Conservation (phyloP, 2,329 filamentous ascomycete genomes). For the Dendryphion nanum region DNA sequence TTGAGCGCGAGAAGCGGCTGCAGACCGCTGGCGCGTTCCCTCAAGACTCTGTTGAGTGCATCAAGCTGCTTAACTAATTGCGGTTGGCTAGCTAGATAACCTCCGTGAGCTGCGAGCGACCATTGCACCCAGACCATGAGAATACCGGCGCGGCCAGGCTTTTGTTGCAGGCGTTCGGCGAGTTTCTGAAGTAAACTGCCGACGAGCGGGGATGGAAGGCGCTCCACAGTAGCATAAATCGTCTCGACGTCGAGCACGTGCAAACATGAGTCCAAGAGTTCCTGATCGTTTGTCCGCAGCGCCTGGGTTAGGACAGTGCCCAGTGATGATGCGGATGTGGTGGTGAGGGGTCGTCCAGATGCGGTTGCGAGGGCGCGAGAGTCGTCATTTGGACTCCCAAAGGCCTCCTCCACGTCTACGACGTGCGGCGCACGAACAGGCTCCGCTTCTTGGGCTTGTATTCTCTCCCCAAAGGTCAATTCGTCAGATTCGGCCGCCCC, state of each 20-base stretch:
- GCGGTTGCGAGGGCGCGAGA: slow-evolving; percentile 47
- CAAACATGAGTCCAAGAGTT: slow-evolving; percentile 89
- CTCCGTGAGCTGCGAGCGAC: slow-evolving; percentile 89
- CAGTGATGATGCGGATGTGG: slow-evolving; percentile 75
- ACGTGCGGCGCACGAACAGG: slow-evolving; percentile 40
- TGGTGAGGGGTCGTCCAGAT: slow-evolving; percentile 50
- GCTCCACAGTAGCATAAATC: slow-evolving; percentile 85
- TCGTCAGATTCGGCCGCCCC: slow-evolving; percentile 46
- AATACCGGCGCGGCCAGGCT: slow-evolving; percentile 84
- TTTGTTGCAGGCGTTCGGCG: slow-evolving; percentile 79
- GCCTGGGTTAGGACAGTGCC: slow-evolving; percentile 92
- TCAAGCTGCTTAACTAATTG: slow-evolving; percentile 75
- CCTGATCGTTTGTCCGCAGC: slow-evolving; percentile 84
- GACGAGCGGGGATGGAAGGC: slow-evolving; percentile 82
- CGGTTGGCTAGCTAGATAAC: slow-evolving; percentile 83
- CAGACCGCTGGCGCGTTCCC: slow-evolving; percentile 79
- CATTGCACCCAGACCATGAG: slow-evolving; percentile 96
- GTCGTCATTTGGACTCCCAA: slow-evolving; percentile 43
- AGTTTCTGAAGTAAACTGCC: slow-evolving; percentile 77
- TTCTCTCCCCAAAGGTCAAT: slow-evolving; percentile 84
- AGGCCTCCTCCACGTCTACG: slow-evolving; percentile 70
- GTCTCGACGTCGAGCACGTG: slow-evolving; percentile 73
- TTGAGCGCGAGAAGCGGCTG: slow-evolving; percentile 83
- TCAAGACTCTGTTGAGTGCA: slow-evolving; percentile 80
- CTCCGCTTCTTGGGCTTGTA: slow-evolving; percentile 67